Evolutionary conservation across 2,329 filamentous ascomycete species (phyloP), one percentile per base, ranked within the genome.

Genomic region (Nigrospora sphaerica): DNA sequence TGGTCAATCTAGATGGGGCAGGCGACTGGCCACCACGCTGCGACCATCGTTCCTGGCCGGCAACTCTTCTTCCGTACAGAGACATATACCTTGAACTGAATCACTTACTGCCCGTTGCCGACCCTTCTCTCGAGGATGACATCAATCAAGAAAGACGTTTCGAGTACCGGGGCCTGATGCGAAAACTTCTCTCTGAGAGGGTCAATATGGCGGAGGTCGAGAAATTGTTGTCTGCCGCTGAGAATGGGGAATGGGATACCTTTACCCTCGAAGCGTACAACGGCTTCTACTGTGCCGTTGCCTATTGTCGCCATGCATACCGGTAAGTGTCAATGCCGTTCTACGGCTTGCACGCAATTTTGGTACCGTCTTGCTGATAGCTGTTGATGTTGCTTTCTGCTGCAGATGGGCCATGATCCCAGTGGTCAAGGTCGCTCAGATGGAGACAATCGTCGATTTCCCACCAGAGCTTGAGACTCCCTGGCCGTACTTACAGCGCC

Each of bases 241-340:
- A 59, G 14, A 48, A 54, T 4, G 60, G 59, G 1, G 46, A 52
- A 6, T 63, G 52, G 56, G 53, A 57, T 33, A 42, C 52, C 9
- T 52, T 62, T 39, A 52, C 56, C 1, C 52, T 55, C 4, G 62
- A 64, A 34, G 50, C 49, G 13, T 63, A 57, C 49, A 67, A 67
- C 43, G 63, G 57, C 7, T 58, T 65, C 42, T 66, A 63, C 44
- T 56, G 53, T 44, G 63, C 58, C 38, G 51, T 65, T 37, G 59
- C 60, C n/a, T 49, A 52, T 32, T 55, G 54, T 18, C 54, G 63
- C 3, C 64, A 66, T 44, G 62, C 61, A 1, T 67, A 63, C 47
- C 54, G 64, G 44, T 68, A 62, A 62, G 62, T 49, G 14, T 63
- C 56, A 7, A 58, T 64, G 14, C 38, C 65, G 7, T 58, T 57